Conservation (phyloP, 2,329 filamentous ascomycete genomes). For the Aspergillus ustus region DNA sequence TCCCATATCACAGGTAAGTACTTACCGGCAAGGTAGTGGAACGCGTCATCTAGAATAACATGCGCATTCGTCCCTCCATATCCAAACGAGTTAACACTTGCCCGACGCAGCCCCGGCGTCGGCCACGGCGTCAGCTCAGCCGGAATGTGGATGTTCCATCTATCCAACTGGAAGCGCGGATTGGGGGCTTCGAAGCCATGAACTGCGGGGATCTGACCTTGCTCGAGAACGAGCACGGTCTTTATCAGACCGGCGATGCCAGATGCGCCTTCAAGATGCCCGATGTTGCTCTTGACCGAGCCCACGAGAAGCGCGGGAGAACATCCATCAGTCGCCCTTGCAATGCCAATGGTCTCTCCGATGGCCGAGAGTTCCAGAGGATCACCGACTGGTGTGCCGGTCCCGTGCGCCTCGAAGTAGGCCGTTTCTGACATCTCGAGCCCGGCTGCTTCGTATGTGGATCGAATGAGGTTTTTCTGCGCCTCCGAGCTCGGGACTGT, state of each 20-base stretch:
- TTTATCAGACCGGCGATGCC: slow-evolving; percentile 16
- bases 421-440: slow-evolving; percentile 9
- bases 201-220: slow-evolving; percentile 1
- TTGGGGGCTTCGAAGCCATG: neutral
- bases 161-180: neutral
- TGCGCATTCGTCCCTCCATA: slow-evolving; percentile 13
- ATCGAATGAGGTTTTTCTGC: slow-evolving; percentile 31
- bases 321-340: neutral
- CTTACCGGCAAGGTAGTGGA: neutral
- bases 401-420: slow-evolving; percentile 21
- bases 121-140: neutral
- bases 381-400: slow-evolving; percentile 16
- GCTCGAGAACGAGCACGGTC: neutral
- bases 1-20: no score
- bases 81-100: slow-evolving; percentile 11
- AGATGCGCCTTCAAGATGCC: slow-evolving; percentile 14
- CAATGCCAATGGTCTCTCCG: neutral
- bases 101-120: neutral
- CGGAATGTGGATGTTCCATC: neutral
- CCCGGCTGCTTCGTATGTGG: slow-evolving; percentile 28
- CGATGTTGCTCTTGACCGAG: slow-evolving; percentile 13
- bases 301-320: slow-evolving; percentile 8
- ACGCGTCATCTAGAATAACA: neutral
- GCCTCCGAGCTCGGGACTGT: slow-evolving; percentile 42
- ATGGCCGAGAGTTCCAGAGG: slow-evolving; percentile 5